Evolutionary conservation across 2,329 filamentous ascomycete genomes (phyloP).

Genomic region (Colletotrichum higginsianum): DNA sequence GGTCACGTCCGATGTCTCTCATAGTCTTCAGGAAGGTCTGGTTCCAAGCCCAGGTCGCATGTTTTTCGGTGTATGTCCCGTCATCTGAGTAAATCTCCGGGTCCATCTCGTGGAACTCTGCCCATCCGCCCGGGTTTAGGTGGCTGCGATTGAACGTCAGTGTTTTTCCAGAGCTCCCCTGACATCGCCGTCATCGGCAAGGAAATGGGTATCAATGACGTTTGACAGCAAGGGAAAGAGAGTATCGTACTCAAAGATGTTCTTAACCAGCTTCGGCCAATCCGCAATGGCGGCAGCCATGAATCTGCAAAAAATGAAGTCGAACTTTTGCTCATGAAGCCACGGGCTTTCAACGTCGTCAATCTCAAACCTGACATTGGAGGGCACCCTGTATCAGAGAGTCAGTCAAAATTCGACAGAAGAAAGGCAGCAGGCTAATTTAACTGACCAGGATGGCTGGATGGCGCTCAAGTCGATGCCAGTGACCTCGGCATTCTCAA

Average conservation of each 20-base stretch:
- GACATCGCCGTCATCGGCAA: no score
- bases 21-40: slow-evolving; percentile 43
- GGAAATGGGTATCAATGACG: no score
- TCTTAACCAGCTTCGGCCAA: slow-evolving; percentile 23
- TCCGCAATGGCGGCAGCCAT: slow-evolving; percentile 23
- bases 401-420: no score
- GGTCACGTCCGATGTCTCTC: slow-evolving; percentile 45
- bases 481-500: no score
- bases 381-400: slow-evolving; percentile 70
- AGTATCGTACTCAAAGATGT: slow-evolving; percentile 20
- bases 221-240: no score
- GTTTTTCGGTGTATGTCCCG: slow-evolving; percentile 39
- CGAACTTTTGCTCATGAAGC: slow-evolving; percentile 53
- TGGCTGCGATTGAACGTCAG: not conserved
- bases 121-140: slow-evolving; percentile 51
- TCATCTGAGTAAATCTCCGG: slow-evolving; percentile 45
- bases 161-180: no score
- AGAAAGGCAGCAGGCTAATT: no score
- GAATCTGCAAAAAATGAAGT: slow-evolving; percentile 50
- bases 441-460: slow-evolving; percentile 26
- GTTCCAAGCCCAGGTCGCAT: slow-evolving; percentile 40
- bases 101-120: slow-evolving; percentile 46
- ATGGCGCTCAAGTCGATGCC: no score
- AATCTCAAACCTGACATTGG: slow-evolving; percentile 75
- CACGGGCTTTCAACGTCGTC: slow-evolving; percentile 72